Conservation (phyloP, 164 flowering plant genomes). For the Stephania cephalantha region DNA sequence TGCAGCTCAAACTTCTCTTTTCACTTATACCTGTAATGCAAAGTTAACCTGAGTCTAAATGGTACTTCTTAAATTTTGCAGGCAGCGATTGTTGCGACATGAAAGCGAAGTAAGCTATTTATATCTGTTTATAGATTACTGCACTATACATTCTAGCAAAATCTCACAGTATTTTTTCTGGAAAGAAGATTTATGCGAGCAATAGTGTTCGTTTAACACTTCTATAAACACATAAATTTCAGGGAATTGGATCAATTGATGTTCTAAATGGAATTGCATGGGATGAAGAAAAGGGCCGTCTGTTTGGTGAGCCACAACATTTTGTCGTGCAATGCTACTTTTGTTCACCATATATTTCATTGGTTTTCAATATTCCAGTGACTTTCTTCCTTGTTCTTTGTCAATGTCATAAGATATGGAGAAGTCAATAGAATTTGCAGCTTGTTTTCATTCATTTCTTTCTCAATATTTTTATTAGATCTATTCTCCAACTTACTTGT, state of each 20-base stretch:
- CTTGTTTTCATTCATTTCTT: not conserved
- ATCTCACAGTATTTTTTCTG: not conserved
- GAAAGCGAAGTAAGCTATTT: slow-evolving; percentile 44
- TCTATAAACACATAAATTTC: slow-evolving; percentile 9
- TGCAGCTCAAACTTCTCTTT: not conserved
- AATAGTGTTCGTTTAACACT: not conserved
- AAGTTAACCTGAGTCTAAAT: not conserved
- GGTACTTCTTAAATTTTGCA: slow-evolving; percentile 22
- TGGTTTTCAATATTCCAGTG: too few relatives aligned
- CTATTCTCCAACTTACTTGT: not conserved
- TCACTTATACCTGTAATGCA: not conserved
- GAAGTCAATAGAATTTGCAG: too few relatives aligned
- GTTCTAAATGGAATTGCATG: slow-evolving; percentile 98
- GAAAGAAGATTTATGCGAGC: not conserved
- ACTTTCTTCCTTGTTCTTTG: too few relatives aligned
- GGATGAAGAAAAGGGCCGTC: slow-evolving; percentile 55
- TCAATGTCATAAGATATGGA: too few relatives aligned
- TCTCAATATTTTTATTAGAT: not conserved
- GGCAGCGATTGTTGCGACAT: slow-evolving; percentile 39
- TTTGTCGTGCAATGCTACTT: not conserved
- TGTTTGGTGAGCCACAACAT: slow-evolving; percentile 54
- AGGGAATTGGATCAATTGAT: slow-evolving; percentile 45
- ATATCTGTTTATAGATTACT: not conserved
- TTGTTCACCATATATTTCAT: not conserved
- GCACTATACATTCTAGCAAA: not conserved